Base-by-base conservation (phyloP, 1,139 yeast species). In the Pichia sp. region DNA sequence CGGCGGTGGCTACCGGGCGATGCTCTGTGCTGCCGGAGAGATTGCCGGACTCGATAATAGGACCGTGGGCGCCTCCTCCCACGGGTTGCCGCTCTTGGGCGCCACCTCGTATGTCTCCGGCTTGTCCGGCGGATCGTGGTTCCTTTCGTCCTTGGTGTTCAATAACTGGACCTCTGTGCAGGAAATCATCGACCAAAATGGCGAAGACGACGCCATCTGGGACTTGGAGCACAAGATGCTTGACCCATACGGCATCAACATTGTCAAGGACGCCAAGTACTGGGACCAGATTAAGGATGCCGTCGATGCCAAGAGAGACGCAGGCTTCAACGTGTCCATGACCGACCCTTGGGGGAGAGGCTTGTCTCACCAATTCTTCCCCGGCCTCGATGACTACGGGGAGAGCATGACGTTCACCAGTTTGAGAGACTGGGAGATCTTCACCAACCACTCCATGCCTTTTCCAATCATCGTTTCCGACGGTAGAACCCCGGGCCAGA, bases 271-370 rank as follows among this genome's bases (percentile, higher is more conserved):
- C 15, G 76, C 75, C 15, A 63, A 72, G 5, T 85, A 84, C 69
- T 87, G 84, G 77, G 73, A 75, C 56, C 66, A 72, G 40, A 78
- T 88, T 51, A 36, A 70, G 49, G 79, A 78, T 56, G 84, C 81
- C 49, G 73, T 87, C 34, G 74, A 78, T 31, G 82, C 64, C 46
- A 90, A 92, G 70, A 71, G 74, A 56, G 75, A 82, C 45, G 96
- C 96, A 0, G 97, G 96, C 1, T 92, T 78, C 70, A 84, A 85
- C 52, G 74, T 84, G 38, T 81, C 92, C 5, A 64, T 92, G 54
- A 90, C 97, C n/a, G 97, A 90, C 72, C 80, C 87, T 59, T 92
- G 97, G 97, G 95, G 95, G n/a, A 76, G 96, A 66, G 85, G 90
- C 1, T 74, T 90, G 53, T 80, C 95, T 0, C 80, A 85, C 65